Evolutionary conservation across 768 basidiomycete genomes (phyloP), one percentile per base, ranked within the genome.

Genomic region (Rhodotorula babjevae): DNA sequence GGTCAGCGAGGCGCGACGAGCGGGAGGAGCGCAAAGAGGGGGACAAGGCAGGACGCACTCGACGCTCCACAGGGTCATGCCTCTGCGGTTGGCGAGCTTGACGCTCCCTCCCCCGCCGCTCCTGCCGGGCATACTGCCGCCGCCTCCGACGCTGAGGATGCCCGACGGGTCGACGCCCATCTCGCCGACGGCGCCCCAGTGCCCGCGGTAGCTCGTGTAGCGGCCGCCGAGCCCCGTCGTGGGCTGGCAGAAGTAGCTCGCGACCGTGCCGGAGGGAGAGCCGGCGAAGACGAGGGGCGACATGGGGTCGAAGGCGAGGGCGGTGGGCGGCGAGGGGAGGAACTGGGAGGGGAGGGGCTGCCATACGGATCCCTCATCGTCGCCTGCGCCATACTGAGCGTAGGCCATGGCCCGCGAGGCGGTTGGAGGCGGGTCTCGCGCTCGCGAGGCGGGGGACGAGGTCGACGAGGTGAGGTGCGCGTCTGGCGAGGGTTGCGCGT

Each of bases 271-370:
- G 42, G 86, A 82, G 68, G 87, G 86, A 16, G 86, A 84, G 44
- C 93, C 94, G 60, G 89, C 84, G 93, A 93, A 96, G 49, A 99
- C 83, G 12, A 89, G 87, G 80, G 97, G 93, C 0, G 92, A 91
- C 31, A 90, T 88, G 15, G 92, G 89, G 81, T 99, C 95, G 80
- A 98, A 94, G 0, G 88, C 56, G 65, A 77, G 70, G 2, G 70
- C 27, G 6, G 76, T 64, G 5, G 72, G 67, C 2, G 75, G 71
- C 11, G 27, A 10, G 2, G 72, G 72, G 61, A 73, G 72, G 55
- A 60, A 76, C 63, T 68, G 72, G 2, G 75, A 73, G 0, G 69
- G 67, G 9, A 73, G 55, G 0, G 69, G 64, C 36, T 68, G 64
- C 72, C 75, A 73, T 16, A 64, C 52, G 1, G 72, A 65, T 0